These are phyloP conservation scores for Micractinium conductrix DNA, from an alignment of 139 green algal genomes.

Conservation along the genomic window DNA sequence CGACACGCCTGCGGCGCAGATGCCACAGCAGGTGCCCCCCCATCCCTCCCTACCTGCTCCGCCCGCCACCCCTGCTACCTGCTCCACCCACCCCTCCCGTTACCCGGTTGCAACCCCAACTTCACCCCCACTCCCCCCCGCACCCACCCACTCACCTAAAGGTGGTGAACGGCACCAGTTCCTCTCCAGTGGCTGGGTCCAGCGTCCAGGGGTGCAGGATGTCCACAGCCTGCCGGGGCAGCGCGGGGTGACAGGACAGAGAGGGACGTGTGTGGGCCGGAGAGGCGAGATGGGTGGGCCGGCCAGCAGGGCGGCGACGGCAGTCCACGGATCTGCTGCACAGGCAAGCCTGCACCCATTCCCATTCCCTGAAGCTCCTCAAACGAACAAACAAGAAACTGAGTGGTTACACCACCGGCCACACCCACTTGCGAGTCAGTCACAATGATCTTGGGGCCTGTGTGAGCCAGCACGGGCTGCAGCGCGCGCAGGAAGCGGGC, in stretches of 20 bases:
- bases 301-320: no score
- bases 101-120: no score
- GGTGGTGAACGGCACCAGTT: slow-evolving; percentile 70
- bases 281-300: background rate
- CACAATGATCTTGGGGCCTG: slow-evolving; percentile 64
- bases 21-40: background rate
- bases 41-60: no score
- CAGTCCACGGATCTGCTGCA: no score
- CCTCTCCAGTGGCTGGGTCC: slow-evolving; percentile 30
- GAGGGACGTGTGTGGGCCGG: background rate
- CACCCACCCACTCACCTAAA: slow-evolving; percentile 36
- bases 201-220: slow-evolving; percentile 74
- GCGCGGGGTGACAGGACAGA: background rate
- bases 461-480: slow-evolving; percentile 46
- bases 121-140: background rate
- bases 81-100: no score
- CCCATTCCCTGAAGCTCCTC: no score
- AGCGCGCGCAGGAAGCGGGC: slow-evolving; percentile 58
- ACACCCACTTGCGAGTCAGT: slow-evolving; percentile 67
- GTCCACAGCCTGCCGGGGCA: slow-evolving; percentile 63
- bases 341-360: no score
- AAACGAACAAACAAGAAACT: no score
- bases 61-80: no score
- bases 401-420: no score
- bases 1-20: no score